Base-by-base conservation (phyloP, 768 basidiomycete species). In the Mycena leptocephala region DNA sequence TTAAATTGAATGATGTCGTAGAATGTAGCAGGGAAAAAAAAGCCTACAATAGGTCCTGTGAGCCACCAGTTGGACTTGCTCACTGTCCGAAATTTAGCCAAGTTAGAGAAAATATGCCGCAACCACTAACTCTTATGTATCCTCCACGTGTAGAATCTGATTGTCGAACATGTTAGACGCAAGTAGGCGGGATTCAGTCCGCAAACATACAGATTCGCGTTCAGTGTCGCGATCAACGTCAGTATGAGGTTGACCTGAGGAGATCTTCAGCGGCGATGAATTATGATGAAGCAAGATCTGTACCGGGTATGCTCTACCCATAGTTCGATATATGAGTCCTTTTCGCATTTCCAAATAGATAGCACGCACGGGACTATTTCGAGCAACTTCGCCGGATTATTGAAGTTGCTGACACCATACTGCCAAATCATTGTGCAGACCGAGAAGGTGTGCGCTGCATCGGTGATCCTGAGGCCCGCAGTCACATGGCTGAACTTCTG, bases 371-470 rank as follows among this genome's bases (percentile, higher is more conserved):
- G 85, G 26, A 86, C 82, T 41, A 89, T 87, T 16, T 73, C 70
- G 43, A 87, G 82, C 18, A 87, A 84, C 18, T 70, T 71, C 0
- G 72, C 72, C 3, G 67, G 18, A 10, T 79, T 39, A 2, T 85
- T 86, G 75, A 84, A 87, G 51, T 84, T 71, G 0, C 59, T 66
- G 24, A 88, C 86, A 5, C 87, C 70, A 72, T 87, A 87, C 37
- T 85, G 79, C 86, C 88, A 89, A 13, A 87, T 70, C 6, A 85
- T 81, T 3, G 80, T 77, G 84, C 86, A 87, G 30, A 88, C 85
- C 66, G 86, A 82, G 16, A 72, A 77, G 0, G 86, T 87, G 75
- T 89, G 88, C 1, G 77, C 75, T 6, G 81, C 80, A 70, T 89
- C 88, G n/a, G 87, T 82, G 20, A 84, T 8, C 86, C 87, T 88